A percentile compares a stretch with the other conserved stretches of the same genome.
phyloP scores from a whole-genome alignment of 495 filamentous ascomycete genomes.

The Trichocladium antarcticum region DNA sequence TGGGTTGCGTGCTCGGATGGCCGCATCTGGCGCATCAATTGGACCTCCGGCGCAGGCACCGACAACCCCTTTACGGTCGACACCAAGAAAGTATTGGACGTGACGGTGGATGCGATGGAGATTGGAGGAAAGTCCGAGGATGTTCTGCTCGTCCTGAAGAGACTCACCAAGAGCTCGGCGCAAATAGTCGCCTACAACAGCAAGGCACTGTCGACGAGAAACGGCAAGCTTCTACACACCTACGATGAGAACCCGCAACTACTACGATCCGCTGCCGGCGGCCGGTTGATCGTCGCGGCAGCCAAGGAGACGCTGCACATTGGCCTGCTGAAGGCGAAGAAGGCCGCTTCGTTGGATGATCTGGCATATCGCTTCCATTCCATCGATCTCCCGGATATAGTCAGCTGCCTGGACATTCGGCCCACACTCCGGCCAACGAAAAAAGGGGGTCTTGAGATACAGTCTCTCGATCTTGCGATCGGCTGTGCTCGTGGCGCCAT shows the following conservation, averaged over 20 bases:
- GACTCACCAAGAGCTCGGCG: slow-evolving; percentile 15
- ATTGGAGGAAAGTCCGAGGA: slow-evolving; percentile 29
- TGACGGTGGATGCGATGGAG: slow-evolving; percentile 35
- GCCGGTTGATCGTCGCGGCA: slow-evolving; percentile 29
- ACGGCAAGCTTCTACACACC: slow-evolving; percentile 24
- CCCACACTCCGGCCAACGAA: slow-evolving; percentile 20
- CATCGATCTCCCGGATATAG: slow-evolving; percentile 41
- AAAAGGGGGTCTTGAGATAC: slow-evolving; percentile 26
- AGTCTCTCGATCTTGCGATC: slow-evolving; percentile 55
- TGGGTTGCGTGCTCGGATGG: slow-evolving; percentile 62
- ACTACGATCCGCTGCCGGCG: slow-evolving; percentile 22
- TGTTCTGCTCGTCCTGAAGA: slow-evolving; percentile 35
- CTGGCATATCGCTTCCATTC: slow-evolving; percentile 40
- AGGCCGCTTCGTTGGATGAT: slow-evolving; percentile 21
- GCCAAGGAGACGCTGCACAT: slow-evolving; percentile 30
- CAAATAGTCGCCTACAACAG: slow-evolving; percentile 36
- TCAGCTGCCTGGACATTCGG: slow-evolving; percentile 48
- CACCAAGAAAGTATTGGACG: slow-evolving; percentile 31
- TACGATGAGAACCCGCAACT: slow-evolving; percentile 24
- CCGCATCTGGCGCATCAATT: slow-evolving; percentile 61
- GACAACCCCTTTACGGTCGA: slow-evolving; percentile 28
- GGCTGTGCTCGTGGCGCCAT: slow-evolving; percentile 67
- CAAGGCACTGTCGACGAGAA: slow-evolving; percentile 13
- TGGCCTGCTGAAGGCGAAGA: slow-evolving; percentile 23
- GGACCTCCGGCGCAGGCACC: slow-evolving; percentile 48